Evolutionary conservation across 75 land plant species (phyloP).

Genomic region (Cryptomeria japonica): DNA sequence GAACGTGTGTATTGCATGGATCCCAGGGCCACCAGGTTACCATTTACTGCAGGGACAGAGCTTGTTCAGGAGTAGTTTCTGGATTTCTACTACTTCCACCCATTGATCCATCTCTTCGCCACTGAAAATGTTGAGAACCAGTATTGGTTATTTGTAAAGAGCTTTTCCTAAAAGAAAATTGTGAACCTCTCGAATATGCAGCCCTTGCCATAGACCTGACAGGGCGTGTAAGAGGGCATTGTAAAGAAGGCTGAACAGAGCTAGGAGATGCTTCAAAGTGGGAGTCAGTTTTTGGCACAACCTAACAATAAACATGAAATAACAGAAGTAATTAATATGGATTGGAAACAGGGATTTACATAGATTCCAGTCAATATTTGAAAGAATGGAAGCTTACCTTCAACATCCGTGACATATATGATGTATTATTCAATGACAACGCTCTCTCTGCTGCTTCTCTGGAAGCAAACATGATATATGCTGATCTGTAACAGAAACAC

Average conservation of each 20-base stretch:
- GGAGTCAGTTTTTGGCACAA: slow-evolving; percentile 38
- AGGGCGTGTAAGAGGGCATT: slow-evolving; percentile 30
- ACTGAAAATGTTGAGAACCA: slow-evolving; percentile 55
- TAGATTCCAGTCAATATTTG: background rate
- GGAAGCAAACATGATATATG: slow-evolving; percentile 49
- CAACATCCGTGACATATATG: slow-evolving; percentile 47
- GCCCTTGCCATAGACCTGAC: slow-evolving; percentile 25
- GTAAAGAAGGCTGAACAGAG: slow-evolving; percentile 24
- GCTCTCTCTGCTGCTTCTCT: slow-evolving; percentile 59
- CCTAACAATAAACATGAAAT: slow-evolving; percentile 21
- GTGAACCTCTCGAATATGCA: slow-evolving; percentile 39
- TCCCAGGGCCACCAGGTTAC: background rate
- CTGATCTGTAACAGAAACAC: slow-evolving; percentile 30
- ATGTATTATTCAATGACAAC: slow-evolving; percentile 42
- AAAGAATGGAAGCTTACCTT: slow-evolving; percentile 29
- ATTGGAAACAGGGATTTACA: background rate
- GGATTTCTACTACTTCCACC: slow-evolving; percentile 4
- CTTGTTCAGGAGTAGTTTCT: background rate
- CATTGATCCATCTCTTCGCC: slow-evolving; percentile 50
- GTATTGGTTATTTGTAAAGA: slow-evolving; percentile 14
- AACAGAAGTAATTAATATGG: background rate
- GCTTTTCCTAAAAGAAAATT: slow-evolving; percentile 34
- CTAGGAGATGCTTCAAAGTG: slow-evolving; percentile 24
- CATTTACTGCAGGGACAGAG: slow-evolving; percentile 12
- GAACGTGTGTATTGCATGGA: slow-evolving; percentile 16